Base-by-base conservation (phyloP, 2,329 filamentous ascomycete genomes). In the Colletotrichum australisinense region DNA sequence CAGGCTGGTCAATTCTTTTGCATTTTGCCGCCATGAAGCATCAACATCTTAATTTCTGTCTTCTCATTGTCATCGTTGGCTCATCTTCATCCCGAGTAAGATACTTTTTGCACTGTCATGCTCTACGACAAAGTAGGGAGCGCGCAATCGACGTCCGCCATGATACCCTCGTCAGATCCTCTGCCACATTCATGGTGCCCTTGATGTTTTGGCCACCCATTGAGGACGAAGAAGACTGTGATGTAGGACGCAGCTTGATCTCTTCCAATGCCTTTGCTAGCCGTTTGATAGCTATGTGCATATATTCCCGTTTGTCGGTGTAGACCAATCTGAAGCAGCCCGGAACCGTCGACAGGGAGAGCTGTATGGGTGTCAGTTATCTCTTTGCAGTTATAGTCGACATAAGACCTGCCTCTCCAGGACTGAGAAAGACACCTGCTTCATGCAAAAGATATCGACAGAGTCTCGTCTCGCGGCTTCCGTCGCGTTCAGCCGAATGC, bases 1-100 rank as follows among this genome's bases (percentile, higher is more conserved):
- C 71, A 73, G 71, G 67, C 71, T 73, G 71, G 71, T 73, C 71
- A 73, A 35, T 0, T 28, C 5, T 70, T 73, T 65, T 49, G 24
- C 9, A 8, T 19, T 42, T 42, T 1, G 2, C 1, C 14, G 38
- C 14, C 5, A 42, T 19, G 5, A 19, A 7, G 14, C 16, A 19
- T 0, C 5, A 8, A 19, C 0, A 5, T 16, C 1, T 28, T 46
- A 46, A 2, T 1, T 11, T 8, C 32, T 9, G 8, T 26, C 42
- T 59, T 52, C 4, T 14, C 3, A 35, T 38, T 16, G 2, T 8
- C 14, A 2, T 7, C 7, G 3, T 5, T 16, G 14, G 1, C 5
- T 11, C 38, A 7, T 55, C 11, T 7, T 52, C 3, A 14, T 22
- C 11, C 1, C 1, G 1, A 6, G 22, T 3, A 1, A n/a, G 7